Percentiles rank a stretch among this genome's conserved stretches.
Conservation (phyloP, 2,329 filamentous ascomycete species). For the Trichoderma sp. region DNA sequence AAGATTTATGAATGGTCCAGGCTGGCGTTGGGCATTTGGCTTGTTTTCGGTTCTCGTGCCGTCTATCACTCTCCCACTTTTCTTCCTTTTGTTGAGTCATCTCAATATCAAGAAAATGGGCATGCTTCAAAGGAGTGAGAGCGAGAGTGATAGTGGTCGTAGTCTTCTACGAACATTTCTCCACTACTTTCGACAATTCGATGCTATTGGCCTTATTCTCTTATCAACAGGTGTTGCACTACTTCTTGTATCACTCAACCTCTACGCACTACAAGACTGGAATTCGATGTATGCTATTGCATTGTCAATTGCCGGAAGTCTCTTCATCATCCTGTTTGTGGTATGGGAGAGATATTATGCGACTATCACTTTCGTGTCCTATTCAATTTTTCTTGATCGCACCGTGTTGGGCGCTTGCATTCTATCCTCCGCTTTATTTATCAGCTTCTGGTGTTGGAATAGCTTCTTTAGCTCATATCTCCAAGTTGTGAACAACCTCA, state of each 20-base stretch:
- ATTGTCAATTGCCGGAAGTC: conserved; percentile 38
- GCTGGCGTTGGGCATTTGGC: conserved; percentile 68
- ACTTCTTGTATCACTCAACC: conserved; percentile 61
- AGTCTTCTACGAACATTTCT: conserved; percentile 44
- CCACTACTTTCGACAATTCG: conserved; percentile 60
- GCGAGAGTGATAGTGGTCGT: conserved; percentile 35
- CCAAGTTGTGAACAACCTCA: conserved; percentile 37
- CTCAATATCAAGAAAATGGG: conserved; percentile 59
- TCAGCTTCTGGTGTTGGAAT: conserved; percentile 38
- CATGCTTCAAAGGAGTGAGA: conserved; percentile 48
- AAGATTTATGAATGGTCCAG: conserved; percentile 47
- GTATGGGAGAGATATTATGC: conserved; percentile 40
- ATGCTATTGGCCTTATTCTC: conserved; percentile 60
- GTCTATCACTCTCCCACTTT: conserved; percentile 55
- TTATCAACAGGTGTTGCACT: conserved; percentile 59
- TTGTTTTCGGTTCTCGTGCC: conserved; percentile 63
- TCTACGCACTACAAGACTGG: conserved; percentile 42
- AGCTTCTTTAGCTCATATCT: conserved; percentile 42
- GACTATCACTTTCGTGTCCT: conserved; percentile 40
- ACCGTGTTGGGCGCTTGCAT: conserved; percentile 37
- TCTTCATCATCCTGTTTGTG: conserved; percentile 38
- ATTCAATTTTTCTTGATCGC: conserved; percentile 32
- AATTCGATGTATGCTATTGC: conserved; percentile 40
- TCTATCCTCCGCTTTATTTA: conserved; percentile 37
- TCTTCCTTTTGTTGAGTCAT: conserved; percentile 40